These are phyloP conservation scores for Eucalyptus fibrosa DNA, from an alignment of 345 rosid species.

Conservation along the genomic window DNA sequence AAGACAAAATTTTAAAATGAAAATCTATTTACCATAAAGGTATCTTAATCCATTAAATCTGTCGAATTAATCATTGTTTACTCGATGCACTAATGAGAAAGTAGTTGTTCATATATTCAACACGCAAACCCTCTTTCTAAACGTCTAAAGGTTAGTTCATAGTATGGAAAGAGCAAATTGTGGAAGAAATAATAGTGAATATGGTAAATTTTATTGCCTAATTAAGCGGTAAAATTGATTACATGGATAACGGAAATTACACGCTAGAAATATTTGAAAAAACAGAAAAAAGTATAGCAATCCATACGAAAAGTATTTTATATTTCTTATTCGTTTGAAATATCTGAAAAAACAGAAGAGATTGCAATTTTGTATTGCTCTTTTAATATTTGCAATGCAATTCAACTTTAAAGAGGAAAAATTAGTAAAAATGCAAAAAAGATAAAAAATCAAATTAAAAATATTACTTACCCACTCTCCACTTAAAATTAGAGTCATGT, in stretches of 20 bases:
- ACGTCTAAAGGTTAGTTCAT: neutral
- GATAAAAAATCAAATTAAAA: too few species aligned
- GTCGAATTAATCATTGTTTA: neutral
- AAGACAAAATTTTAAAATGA: neutral
- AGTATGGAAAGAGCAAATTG: neutral
- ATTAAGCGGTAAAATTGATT: neutral
- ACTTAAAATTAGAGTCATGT: rapidly evolving
- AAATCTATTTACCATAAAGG: neutral
- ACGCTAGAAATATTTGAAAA: neutral
- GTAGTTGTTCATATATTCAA: neutral
- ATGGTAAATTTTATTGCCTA: neutral
- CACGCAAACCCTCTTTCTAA: neutral
- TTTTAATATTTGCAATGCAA: neutral
- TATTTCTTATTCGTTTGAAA: neutral
- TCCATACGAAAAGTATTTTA: neutral
- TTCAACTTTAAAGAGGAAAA: neutral
- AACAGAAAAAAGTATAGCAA: neutral
- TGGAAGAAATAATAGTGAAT: neutral
- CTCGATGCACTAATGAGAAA: neutral
- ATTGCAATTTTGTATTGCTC: neutral
- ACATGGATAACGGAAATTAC: neutral
- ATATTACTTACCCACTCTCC: neutral
- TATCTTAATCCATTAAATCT: neutral
- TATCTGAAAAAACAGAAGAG: neutral
- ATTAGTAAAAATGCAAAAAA: neutral